phyloP scores from a whole-genome alignment of 345 rosid genomes.

The Hibiscus tridactylites region DNA sequence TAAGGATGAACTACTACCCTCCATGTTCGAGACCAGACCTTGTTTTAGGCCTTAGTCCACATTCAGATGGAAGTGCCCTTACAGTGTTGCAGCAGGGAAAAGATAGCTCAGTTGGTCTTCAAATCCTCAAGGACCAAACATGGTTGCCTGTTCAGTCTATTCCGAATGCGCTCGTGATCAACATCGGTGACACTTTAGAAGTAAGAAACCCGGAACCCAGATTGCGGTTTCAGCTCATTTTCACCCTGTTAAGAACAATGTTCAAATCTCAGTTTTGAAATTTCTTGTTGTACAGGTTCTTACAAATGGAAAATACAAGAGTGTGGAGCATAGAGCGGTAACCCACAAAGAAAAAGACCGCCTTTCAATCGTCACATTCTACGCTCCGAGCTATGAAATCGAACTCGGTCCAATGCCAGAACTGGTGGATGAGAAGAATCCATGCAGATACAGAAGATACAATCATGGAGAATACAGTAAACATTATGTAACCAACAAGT shows the following conservation, averaged over 20 bases:
- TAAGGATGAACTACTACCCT: conserved; percentile 96
- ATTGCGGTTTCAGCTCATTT: not conserved
- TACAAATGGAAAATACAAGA: conserved; percentile 87
- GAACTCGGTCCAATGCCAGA: conserved; percentile 75
- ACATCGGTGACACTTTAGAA: conserved; percentile 86
- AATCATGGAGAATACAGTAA: conserved; percentile 87
- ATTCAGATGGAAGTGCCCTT: conserved; percentile 96
- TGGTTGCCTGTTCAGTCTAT: conserved; percentile 66
- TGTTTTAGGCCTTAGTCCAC: conserved; percentile 91
- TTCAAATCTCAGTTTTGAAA: not conserved
- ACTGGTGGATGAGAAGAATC: conserved; percentile 63
- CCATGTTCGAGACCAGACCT: conserved; percentile 94
- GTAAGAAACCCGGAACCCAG: conserved; percentile 23
- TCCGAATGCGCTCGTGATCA: conserved; percentile 68
- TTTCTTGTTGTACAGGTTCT: conserved; percentile 44
- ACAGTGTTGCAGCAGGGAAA: conserved; percentile 81
- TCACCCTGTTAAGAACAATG: not conserved
- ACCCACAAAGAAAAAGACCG: conserved; percentile 66
- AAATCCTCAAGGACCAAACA: conserved; percentile 58
- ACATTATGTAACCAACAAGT: conserved; percentile 74
- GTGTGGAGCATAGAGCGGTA: conserved; percentile 92
- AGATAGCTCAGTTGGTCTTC: conserved; percentile 64
- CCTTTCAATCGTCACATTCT: conserved; percentile 87
- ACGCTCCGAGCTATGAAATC: conserved; percentile 86
- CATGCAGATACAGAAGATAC: conserved; percentile 77